These are phyloP conservation scores for Stachybotrys chlorohalonatus DNA, from an alignment of 2,329 filamentous ascomycete genomes.

Conservation along the genomic window DNA sequence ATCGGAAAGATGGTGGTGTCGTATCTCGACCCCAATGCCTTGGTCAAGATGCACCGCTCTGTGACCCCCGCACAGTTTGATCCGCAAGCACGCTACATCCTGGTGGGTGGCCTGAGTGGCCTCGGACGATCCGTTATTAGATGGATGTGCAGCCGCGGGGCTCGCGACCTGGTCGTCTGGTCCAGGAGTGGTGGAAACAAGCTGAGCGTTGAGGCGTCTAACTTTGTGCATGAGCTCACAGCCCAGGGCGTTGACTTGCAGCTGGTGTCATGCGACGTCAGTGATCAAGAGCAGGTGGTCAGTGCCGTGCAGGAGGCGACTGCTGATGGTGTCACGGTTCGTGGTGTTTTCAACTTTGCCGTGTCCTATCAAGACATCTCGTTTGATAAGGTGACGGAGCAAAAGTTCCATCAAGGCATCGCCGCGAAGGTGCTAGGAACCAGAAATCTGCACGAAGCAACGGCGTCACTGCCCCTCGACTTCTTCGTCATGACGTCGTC, in stretches of 20 bases:
- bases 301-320: background rate
- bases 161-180: slow-evolving; percentile 10
- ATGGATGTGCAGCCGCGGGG: slow-evolving; percentile 14
- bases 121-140: slow-evolving; percentile 7
- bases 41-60: slow-evolving; percentile 1
- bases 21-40: slow-evolving; percentile 3
- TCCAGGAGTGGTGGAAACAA: slow-evolving; percentile 6
- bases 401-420: slow-evolving; percentile 9
- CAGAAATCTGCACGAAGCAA: slow-evolving; percentile 12
- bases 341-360: background rate
- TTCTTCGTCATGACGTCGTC: slow-evolving; percentile 14
- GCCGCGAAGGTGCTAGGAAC: slow-evolving; percentile 15
- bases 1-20: slow-evolving; percentile 15
- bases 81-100: slow-evolving; percentile 10
- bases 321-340: background rate
- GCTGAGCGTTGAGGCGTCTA: background rate
- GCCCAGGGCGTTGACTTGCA: background rate
- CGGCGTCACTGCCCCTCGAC: slow-evolving; percentile 9
- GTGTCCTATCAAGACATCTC: background rate
- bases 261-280: background rate
- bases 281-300: background rate
- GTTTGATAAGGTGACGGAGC: slow-evolving; percentile 6
- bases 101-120: slow-evolving; percentile 10
- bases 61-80: slow-evolving; percentile 6
- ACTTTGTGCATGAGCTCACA: background rate